These are phyloP conservation scores for Metschnikowia lochheadii DNA, from an alignment of 805 yeast species.

Conservation along the genomic window DNA sequence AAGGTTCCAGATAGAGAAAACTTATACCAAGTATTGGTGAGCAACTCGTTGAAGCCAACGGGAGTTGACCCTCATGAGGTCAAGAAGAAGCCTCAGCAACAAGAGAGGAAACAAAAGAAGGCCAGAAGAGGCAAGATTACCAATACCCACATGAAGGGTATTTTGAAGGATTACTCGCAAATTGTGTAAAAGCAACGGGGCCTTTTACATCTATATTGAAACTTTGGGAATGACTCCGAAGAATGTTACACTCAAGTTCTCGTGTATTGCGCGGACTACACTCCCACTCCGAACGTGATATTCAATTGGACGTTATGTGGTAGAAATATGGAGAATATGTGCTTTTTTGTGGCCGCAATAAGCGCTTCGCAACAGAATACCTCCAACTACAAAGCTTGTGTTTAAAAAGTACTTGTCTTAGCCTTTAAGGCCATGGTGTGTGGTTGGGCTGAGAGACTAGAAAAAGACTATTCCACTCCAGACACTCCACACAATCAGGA, in stretches of 20 bases:
- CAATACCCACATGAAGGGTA: conserved; percentile 94
- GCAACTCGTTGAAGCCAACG: conserved; percentile 91
- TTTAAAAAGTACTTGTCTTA: not conserved
- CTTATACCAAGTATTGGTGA: conserved; percentile 71
- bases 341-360: not conserved
- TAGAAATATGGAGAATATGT: not conserved
- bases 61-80: conserved; percentile 96
- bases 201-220: not conserved
- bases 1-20: conserved; percentile 80
- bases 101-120: conserved; percentile 79
- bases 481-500: not conserved
- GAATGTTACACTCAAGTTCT: not conserved
- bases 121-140: conserved; percentile 92
- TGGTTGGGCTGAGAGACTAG: not conserved
- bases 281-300: not conserved
- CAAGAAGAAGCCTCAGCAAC: conserved; percentile 55
- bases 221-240: not conserved
- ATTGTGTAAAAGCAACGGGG: conserved; percentile 19
- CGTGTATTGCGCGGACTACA: not conserved
- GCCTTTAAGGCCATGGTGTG: not conserved
- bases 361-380: not conserved
- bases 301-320: not conserved
- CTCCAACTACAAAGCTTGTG: not conserved
- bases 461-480: not conserved
- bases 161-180: conserved; percentile 75